phyloP scores from a whole-genome alignment of 441 rosid genomes.

The Macaranga tanarius region DNA sequence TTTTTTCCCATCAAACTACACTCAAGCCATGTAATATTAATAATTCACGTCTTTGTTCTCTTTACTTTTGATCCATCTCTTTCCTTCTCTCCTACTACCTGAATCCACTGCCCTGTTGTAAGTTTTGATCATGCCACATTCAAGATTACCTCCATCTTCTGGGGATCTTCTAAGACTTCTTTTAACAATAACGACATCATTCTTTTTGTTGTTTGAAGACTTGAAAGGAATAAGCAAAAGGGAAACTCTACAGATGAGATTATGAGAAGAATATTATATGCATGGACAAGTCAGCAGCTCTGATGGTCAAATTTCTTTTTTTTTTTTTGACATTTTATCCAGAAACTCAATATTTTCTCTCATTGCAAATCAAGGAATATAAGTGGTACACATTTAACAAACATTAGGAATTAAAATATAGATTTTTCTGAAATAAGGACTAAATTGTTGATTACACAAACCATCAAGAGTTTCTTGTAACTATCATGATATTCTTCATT shows the following conservation, averaged over 20 bases:
- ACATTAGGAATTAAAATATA: too few relatives aligned
- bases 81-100: background rate
- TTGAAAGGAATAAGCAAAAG: background rate
- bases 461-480: background rate
- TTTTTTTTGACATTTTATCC: background rate
- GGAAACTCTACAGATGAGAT: background rate
- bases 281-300: background rate
- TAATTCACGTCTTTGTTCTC: background rate
- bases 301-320: background rate
- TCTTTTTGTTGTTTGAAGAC: background rate
- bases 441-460: background rate
- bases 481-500: background rate
- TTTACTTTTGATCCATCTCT: background rate
- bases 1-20: background rate
- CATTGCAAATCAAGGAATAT: background rate
- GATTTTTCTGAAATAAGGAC: background rate
- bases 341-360: background rate
- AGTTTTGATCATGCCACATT: background rate
- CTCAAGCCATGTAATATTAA: background rate
- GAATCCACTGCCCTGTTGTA: background rate
- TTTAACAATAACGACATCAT: background rate
- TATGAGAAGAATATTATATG: background rate
- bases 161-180: background rate
- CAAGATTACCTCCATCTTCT: background rate
- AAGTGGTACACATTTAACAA: background rate